These are phyloP conservation scores for Termitomyces sp. DNA, from an alignment of 768 basidiomycete genomes.

Conservation along the genomic window DNA sequence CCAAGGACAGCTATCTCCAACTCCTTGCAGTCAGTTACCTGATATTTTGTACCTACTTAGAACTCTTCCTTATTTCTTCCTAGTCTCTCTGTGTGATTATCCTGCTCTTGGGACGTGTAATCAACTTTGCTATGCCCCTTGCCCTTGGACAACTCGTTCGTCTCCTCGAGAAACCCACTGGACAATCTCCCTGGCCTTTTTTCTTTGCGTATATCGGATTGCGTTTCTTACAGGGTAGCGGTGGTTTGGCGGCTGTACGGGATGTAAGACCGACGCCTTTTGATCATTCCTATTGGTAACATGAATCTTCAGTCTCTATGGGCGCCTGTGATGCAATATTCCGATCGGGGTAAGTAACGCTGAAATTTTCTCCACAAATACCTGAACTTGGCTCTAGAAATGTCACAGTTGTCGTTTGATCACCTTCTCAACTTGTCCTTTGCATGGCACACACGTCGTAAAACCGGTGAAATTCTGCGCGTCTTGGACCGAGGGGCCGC, in stretches of 20 bases:
- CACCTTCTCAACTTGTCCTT: conserved; percentile 86
- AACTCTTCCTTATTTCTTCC: neutral
- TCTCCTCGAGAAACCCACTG: conserved; percentile 43
- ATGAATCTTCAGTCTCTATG: conserved; percentile 50
- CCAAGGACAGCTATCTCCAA: conserved; percentile 60
- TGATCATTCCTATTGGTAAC: neutral
- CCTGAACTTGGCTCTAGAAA: conserved; percentile 41
- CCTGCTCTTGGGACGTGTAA: conserved; percentile 67
- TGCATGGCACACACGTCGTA: conserved; percentile 75
- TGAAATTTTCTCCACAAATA: neutral
- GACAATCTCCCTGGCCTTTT: conserved; percentile 59
- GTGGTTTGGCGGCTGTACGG: conserved; percentile 67
- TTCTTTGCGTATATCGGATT: conserved; percentile 65
- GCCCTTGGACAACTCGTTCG: conserved; percentile 62
- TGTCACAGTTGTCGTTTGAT: conserved; percentile 82
- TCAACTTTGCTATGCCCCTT: conserved; percentile 69
- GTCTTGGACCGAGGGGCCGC: conserved; percentile 82
- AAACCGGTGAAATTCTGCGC: conserved; percentile 81
- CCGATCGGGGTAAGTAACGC: conserved; percentile 51
- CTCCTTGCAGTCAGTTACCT: conserved; percentile 50
- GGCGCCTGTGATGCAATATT: conserved; percentile 88
- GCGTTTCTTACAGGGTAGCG: conserved; percentile 71
- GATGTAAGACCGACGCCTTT: conserved; percentile 35
- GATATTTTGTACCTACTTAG: neutral
- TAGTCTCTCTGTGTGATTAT: conserved; percentile 66